phyloP scores from a whole-genome alignment of 2,329 filamentous ascomycete genomes.

The Chrysosporium queenslandicum region DNA sequence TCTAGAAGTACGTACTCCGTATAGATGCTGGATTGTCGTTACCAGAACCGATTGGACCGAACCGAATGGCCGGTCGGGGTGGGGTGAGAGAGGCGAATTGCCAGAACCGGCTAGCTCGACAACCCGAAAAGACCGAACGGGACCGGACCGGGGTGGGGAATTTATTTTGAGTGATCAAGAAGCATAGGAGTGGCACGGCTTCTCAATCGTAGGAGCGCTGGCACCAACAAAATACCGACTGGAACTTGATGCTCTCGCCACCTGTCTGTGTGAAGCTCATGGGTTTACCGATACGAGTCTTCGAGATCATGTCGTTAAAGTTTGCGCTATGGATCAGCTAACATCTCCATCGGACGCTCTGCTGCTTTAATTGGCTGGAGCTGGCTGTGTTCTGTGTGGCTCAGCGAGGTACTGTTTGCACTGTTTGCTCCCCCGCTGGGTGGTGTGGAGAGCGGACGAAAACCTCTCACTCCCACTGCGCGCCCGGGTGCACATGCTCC shows the following conservation, averaged over 20 bases:
- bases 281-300: neutral
- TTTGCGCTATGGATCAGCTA: neutral
- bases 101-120: neutral
- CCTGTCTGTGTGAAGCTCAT: neutral
- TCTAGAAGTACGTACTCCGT: neutral
- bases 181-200: too few species aligned
- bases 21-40: too few species aligned
- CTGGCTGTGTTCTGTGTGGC: neutral
- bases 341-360: neutral
- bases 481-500: too few species aligned
- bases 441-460: too few species aligned
- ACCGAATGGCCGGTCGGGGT: neutral
- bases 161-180: too few species aligned
- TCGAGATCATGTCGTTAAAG: too few species aligned
- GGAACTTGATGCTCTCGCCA: neutral
- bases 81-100: neutral
- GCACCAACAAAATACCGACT: too few species aligned
- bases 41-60: neutral
- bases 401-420: neutral
- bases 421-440: constrained; percentile 2
- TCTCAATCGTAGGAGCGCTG: too few species aligned
- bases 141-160: neutral
- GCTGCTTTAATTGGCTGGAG: neutral
- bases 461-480: too few species aligned
- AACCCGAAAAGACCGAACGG: neutral